phyloP scores from a whole-genome alignment of 2,329 filamentous ascomycete genomes.

The Claviceps arundinis region DNA sequence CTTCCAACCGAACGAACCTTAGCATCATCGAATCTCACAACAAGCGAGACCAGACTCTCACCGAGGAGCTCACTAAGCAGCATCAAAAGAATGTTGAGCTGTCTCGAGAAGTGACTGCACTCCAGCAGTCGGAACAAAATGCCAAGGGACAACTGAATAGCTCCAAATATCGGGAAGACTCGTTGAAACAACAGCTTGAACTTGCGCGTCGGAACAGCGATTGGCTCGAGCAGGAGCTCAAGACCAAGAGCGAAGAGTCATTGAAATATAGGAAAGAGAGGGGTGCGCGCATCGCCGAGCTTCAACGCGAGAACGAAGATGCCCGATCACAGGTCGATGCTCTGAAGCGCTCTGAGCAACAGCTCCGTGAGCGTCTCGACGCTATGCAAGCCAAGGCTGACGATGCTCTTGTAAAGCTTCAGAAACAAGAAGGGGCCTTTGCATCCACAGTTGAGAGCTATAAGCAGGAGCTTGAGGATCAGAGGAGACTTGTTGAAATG shows the following conservation, averaged over 20 bases:
- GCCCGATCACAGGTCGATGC: constrained; percentile 63
- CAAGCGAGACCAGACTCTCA: constrained; percentile 69
- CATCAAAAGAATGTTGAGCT: constrained; percentile 80
- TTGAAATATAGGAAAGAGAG: constrained; percentile 92
- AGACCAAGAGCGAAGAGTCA: constrained; percentile 76
- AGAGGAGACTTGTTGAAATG: constrained; percentile 68
- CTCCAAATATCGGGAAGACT: constrained; percentile 82
- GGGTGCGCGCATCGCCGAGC: constrained; percentile 72
- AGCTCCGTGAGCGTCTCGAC: constrained; percentile 67
- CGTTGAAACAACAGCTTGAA: constrained; percentile 79
- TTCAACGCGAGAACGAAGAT: constrained; percentile 83
- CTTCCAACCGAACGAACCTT: constrained; percentile 82
- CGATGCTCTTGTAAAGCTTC: constrained; percentile 66
- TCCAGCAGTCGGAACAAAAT: constrained; percentile 75
- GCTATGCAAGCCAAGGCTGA: constrained; percentile 80
- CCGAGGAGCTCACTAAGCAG: constrained; percentile 74
- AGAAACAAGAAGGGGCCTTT: constrained; percentile 73
- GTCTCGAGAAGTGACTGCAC: constrained; percentile 63
- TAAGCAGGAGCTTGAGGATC: constrained; percentile 71
- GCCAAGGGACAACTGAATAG: constrained; percentile 68
- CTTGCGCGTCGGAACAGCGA: constrained; percentile 81
- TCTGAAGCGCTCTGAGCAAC: constrained; percentile 65
- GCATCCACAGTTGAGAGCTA: constrained; percentile 76
- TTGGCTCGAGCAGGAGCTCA: constrained; percentile 84
- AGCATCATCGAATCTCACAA: constrained; percentile 84